A percentile compares a stretch with the other conserved stretches of the same genome.
These are phyloP conservation scores for Mesotaenium endlicherianum DNA, from an alignment of 139 green algal genomes.

Conservation along the genomic window DNA sequence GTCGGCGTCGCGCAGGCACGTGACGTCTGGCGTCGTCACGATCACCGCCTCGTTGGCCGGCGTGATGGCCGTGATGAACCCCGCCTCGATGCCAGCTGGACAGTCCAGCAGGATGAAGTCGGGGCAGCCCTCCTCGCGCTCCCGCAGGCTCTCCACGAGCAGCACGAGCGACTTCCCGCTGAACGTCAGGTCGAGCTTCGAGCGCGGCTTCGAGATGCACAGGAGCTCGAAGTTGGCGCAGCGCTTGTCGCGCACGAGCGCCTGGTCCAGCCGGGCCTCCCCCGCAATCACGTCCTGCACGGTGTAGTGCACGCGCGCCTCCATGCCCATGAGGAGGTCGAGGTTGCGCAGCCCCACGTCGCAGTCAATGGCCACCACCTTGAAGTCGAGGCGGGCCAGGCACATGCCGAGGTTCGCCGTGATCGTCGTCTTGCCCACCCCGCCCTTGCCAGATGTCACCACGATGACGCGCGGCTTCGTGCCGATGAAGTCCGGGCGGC, in stretches of 20 bases:
- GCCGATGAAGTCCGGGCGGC: slow-evolving; percentile 18
- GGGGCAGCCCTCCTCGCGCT: slow-evolving; percentile 64
- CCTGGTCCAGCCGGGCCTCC: slow-evolving; percentile 80
- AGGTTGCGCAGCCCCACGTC: slow-evolving; percentile 86
- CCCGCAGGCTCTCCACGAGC: slow-evolving; percentile 71
- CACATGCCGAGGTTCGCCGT: slow-evolving; percentile 87
- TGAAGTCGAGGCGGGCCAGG: slow-evolving; percentile 84
- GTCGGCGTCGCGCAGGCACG: slow-evolving; percentile 79
- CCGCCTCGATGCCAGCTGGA: slow-evolving; percentile 82
- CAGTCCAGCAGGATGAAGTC: slow-evolving; percentile 87
- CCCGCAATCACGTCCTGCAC: slow-evolving; percentile 87
- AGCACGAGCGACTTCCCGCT: slow-evolving; percentile 80
- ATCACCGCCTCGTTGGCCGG: slow-evolving; percentile 81
- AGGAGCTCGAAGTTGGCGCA: slow-evolving; percentile 84
- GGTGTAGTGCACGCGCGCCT: slow-evolving; percentile 87
- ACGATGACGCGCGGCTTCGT: slow-evolving; percentile 62
- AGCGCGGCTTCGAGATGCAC: slow-evolving; percentile 70
- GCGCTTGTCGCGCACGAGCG: slow-evolving; percentile 83
- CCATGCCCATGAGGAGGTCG: slow-evolving; percentile 83
- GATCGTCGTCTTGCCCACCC: slow-evolving; percentile 86
- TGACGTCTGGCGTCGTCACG: slow-evolving; percentile 89
- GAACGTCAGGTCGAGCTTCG: slow-evolving; percentile 71
- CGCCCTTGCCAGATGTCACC: slow-evolving; percentile 81
- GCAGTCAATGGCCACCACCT: slow-evolving; percentile 80
- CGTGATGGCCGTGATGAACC: slow-evolving; percentile 88